phyloP scores from a whole-genome alignment of 1,284 basidiomycete species.

The Acaromyces ingoldii region DNA sequence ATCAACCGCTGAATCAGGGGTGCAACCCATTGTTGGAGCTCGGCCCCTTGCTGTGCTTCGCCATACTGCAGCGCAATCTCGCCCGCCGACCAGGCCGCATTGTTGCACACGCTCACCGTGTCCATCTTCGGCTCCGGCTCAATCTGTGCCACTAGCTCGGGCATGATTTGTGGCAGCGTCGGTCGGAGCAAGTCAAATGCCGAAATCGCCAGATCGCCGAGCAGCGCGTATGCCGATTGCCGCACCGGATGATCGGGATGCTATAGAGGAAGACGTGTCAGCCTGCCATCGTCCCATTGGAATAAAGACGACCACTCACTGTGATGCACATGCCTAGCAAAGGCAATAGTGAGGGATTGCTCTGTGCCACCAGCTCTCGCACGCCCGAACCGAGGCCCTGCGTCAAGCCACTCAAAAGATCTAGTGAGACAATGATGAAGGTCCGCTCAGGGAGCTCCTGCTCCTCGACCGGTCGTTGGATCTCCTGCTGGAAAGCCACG shows the following conservation, averaged over 20 bases:
- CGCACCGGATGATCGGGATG: conserved; percentile 91
- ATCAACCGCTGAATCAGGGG: conserved; percentile 81
- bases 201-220: conserved; percentile 96
- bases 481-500: conserved; percentile 69
- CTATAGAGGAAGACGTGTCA: conserved; percentile 33
- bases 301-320: conserved; percentile 6
- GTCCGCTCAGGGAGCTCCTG: conserved; percentile 44
- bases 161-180: conserved; percentile 73
- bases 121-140: conserved; percentile 83
- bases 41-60: conserved; percentile 49
- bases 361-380: conserved; percentile 33
- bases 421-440: conserved; percentile 83
- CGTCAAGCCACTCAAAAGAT: conserved; percentile 88
- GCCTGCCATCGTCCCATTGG: not conserved
- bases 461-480: conserved; percentile 66
- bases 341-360: conserved; percentile 40
- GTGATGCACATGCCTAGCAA: conserved; percentile 46
- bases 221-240: conserved; percentile 92
- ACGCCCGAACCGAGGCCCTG: conserved; percentile 77
- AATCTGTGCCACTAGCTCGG: conserved; percentile 81
- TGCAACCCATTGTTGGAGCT: conserved; percentile 40
- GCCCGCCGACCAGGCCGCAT: conserved; percentile 98
- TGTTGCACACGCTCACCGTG: conserved; percentile 95
- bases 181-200: conserved; percentile 81
- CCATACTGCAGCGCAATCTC: conserved; percentile 68